Evolutionary conservation across 2,329 filamentous ascomycete species (phyloP).

Genomic region (Xylogone sp.): DNA sequence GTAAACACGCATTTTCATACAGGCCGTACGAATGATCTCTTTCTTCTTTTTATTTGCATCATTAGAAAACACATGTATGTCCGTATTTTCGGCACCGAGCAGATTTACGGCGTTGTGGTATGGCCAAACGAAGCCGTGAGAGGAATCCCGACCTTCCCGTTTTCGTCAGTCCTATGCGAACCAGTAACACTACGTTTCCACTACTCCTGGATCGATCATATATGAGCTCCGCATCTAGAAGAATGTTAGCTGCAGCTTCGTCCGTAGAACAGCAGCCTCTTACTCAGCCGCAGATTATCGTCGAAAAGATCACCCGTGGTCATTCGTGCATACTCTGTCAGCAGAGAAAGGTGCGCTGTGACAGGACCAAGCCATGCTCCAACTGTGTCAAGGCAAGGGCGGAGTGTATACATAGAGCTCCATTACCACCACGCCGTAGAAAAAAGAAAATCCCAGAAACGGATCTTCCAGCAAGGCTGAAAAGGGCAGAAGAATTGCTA

Average conservation of each 20-base stretch:
- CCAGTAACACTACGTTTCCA: neutral
- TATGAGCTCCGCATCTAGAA: neutral
- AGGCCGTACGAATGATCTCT: too few relatives aligned
- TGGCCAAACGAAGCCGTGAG: neutral
- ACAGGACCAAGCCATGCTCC: slow-evolving; percentile 25
- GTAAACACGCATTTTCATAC: too few relatives aligned
- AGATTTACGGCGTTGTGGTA: neutral
- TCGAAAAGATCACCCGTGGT: slow-evolving; percentile 16
- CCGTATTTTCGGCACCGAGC: neutral
- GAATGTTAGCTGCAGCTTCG: neutral
- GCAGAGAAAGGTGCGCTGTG: slow-evolving; percentile 27
- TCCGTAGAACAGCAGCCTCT: neutral
- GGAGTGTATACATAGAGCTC: slow-evolving; percentile 22
- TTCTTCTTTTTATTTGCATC: too few relatives aligned
- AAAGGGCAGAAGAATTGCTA: slow-evolving; percentile 23
- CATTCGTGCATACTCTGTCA: slow-evolving; percentile 26
- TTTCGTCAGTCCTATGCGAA: neutral
- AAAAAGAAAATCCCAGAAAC: slow-evolving; percentile 22
- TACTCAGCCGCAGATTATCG: neutral
- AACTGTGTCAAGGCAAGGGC: slow-evolving; percentile 26
- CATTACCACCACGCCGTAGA: slow-evolving; percentile 19
- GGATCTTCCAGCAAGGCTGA: slow-evolving; percentile 19
- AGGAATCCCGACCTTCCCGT: neutral
- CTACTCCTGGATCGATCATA: neutral
- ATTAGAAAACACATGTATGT: too few relatives aligned